These are phyloP conservation scores for Blastobotrys proliferans DNA, from an alignment of 1,139 yeast genomes.

Conservation along the genomic window DNA sequence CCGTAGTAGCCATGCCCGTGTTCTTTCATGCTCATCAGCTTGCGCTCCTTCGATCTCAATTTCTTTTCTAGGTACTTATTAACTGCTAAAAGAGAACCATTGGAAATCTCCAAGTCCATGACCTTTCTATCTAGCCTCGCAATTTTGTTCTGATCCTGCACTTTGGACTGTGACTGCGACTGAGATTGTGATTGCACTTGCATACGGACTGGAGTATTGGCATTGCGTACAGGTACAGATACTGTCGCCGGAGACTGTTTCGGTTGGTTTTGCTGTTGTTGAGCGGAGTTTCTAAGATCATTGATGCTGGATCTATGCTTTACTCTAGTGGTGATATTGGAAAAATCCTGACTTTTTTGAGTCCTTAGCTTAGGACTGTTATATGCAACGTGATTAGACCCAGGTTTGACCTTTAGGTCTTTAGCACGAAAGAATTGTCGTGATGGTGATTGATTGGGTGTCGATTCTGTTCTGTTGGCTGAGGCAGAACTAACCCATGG, in stretches of 20 bases:
- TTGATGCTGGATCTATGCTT: constrained; percentile 3
- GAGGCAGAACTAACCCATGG: no score
- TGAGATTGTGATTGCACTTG: neutral
- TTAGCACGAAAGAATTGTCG: constrained; percentile 11
- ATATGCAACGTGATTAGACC: constrained; percentile 1
- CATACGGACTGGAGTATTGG: neutral
- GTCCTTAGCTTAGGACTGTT: neutral
- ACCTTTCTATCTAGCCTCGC: constrained; percentile 29
- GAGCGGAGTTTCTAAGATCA: neutral
- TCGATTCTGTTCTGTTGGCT: no score
- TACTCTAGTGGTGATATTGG: neutral
- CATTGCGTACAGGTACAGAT: neutral
- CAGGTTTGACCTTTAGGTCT: constrained; percentile 10
- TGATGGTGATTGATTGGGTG: neutral
- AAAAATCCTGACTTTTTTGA: constrained; percentile 5
- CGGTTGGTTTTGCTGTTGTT: neutral
- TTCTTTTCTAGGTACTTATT: constrained; percentile 29
- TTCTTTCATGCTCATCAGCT: neutral
- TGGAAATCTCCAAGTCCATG: constrained; percentile 31
- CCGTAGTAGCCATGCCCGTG: constrained; percentile 9
- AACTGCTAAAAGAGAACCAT: constrained; percentile 28
- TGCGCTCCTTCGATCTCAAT: constrained; percentile 19
- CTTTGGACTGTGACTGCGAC: neutral
- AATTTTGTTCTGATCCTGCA: constrained; percentile 5
- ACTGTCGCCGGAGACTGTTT: neutral